Percentiles rank a stretch among this genome's conserved stretches.
Conservation (phyloP, 768 basidiomycete genomes). For the Rhodosporidiobolus odoratus region DNA sequence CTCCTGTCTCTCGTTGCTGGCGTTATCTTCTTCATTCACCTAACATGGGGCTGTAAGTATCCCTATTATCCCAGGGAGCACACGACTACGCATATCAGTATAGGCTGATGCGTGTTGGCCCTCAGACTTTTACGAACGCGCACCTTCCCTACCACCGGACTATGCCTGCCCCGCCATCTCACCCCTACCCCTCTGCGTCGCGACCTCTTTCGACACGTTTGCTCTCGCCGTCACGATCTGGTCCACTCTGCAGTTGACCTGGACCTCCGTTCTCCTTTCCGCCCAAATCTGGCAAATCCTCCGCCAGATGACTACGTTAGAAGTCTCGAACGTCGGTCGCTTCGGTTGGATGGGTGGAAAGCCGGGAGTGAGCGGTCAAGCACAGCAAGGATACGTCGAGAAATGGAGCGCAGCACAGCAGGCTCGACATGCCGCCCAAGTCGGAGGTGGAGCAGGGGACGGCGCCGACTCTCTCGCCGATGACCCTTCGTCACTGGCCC, state of each 20-base stretch:
- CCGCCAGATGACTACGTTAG: conserved; percentile 90
- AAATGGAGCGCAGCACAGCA: conserved; percentile 30
- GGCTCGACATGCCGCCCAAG: conserved; percentile 33
- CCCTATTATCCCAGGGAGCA: background rate
- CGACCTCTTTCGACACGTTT: conserved; percentile 70
- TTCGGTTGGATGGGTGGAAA: conserved; percentile 97
- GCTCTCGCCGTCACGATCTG: conserved; percentile 73
- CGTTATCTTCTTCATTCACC: conserved; percentile 72
- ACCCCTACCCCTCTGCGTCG: conserved; percentile 62
- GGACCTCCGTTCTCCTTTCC: conserved; percentile 81
- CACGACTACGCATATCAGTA: background rate
- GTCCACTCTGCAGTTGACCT: conserved; percentile 88
- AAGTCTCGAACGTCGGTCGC: conserved; percentile 88
- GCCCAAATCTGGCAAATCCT: conserved; percentile 88
- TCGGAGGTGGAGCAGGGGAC: background rate
- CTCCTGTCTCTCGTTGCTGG: conserved; percentile 77
- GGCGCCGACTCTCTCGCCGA: conserved; percentile 44
- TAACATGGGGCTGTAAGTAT: conserved; percentile 71
- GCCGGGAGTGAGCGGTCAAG: conserved; percentile 35
- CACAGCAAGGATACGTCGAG: conserved; percentile 25
- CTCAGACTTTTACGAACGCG: conserved; percentile 56
- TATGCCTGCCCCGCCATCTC: conserved; percentile 59
- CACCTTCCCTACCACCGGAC: conserved; percentile 5
- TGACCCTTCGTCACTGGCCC: background rate
- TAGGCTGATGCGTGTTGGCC: too few relatives aligned